Base-by-base conservation (phyloP, 139 green algal genomes). In the Tetraselmis striata region DNA sequence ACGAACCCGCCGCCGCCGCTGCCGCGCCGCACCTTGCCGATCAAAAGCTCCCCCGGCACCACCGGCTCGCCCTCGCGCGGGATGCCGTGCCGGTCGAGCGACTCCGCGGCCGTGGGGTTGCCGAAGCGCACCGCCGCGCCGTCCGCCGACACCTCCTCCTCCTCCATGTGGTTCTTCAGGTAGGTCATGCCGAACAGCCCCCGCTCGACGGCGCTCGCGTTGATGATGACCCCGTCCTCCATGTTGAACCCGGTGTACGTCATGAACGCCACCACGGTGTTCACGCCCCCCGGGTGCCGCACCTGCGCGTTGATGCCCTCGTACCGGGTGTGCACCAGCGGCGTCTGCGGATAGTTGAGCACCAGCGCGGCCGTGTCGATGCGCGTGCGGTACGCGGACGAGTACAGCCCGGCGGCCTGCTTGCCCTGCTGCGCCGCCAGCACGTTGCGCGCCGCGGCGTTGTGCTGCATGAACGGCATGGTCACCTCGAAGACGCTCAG, bases 241-340 rank as follows among this genome's bases (percentile, higher is more conserved):
- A 99, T 97, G 92, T 99, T 99, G 91, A 98, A 99, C 0, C 97
- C 97, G 25, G 89, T 95, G 91, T 99, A 99, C 90, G 92, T 97
- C 29, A 91, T 89, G 84, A 99, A 98, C 29, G 94, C 96, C 75
- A 99, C 96, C 59, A 99, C 95, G 74, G 95, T 93, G 85, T 98
- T 98, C 83, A 94, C 83, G 87, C 93, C 87, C 59, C 77, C 78
- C 5, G 80, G 82, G 26, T 83, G 77, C 31, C 75, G 1, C 23
- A 32, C 82, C 87, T 97, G 97, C 82, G 94, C 91, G 27, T 97
- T 87, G 87, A 95, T 95, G 88, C 97, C 92, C 94, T 97, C 18
- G 23, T 28, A 86, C 1, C 23, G 18, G 32, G 83, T 84, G 1
- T 31, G 82, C 26, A 83, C 80, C n/a, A 94, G 82, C 23, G 91